phyloP scores from a whole-genome alignment of 345 rosid genomes.

The Dipteronia sinensis region DNA sequence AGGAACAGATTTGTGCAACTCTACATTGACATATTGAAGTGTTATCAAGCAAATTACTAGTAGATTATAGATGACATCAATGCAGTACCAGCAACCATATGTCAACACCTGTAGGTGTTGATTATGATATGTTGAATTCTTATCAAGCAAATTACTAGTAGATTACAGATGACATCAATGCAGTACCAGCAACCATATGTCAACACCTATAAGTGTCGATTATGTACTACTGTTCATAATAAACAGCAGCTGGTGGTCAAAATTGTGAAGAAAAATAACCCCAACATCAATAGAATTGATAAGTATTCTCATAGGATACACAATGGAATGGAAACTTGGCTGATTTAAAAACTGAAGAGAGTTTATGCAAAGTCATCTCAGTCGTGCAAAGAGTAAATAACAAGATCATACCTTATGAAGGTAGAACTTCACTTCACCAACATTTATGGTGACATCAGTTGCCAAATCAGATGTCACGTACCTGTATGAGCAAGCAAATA shows the following conservation, averaged over 20 bases:
- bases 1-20: neutral
- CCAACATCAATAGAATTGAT: neutral
- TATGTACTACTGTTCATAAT: neutral
- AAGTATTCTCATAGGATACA: neutral
- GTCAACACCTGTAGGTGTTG: too few species aligned
- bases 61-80: too few species aligned
- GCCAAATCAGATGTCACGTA: slow-evolving; percentile 71
- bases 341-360: neutral
- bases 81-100: too few species aligned
- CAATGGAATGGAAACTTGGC: neutral
- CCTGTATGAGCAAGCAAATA: slow-evolving; percentile 46
- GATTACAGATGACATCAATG: too few species aligned
- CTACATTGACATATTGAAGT: neutral
- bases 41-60: neutral
- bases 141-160: too few species aligned
- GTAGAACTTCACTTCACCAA: slow-evolving; percentile 77
- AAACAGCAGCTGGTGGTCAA: neutral
- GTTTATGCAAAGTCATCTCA: neutral
- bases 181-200: too few species aligned
- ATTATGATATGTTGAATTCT: too few species aligned
- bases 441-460: slow-evolving; percentile 65
- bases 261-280: neutral
- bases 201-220: too few species aligned
- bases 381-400: neutral
- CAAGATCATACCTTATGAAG: slow-evolving; percentile 73